phyloP scores from a whole-genome alignment of 2,329 filamentous ascomycete species.

The Alternaria burnsii region DNA sequence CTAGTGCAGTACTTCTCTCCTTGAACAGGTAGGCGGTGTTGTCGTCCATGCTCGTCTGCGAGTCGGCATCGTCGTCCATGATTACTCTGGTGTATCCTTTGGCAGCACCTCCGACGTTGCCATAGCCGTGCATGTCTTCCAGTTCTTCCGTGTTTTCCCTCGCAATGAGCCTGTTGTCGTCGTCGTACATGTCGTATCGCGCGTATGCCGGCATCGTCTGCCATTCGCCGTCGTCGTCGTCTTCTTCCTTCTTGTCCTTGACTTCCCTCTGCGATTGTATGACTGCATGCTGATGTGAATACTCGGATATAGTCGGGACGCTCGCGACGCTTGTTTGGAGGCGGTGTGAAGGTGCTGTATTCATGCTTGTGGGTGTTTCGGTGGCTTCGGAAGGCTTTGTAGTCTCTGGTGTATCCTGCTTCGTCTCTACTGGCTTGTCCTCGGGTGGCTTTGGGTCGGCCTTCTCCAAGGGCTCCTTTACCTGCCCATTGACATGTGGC shows the following conservation, averaged over 20 bases:
- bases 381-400: constrained; percentile 5
- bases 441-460: constrained; percentile 17
- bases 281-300: constrained; percentile 85
- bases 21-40: constrained; percentile 97
- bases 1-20: constrained; percentile 68
- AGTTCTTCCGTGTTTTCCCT: constrained; percentile 75
- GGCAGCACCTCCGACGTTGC: constrained; percentile 83
- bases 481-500: constrained; percentile 24
- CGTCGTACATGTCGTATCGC: constrained; percentile 93
- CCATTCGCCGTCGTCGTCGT: constrained; percentile 80
- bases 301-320: constrained; percentile 70
- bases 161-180: constrained; percentile 87
- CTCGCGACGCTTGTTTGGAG: constrained; percentile 25
- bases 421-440: constrained; percentile 17
- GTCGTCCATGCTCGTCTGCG: constrained; percentile 94
- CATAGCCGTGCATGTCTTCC: constrained; percentile 76
- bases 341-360: constrained; percentile 12
- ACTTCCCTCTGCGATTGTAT: constrained; percentile 56
- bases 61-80: constrained; percentile 92
- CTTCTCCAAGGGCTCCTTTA: constrained; percentile 17
- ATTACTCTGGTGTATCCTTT: constrained; percentile 97
- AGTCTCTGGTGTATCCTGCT: not conserved
- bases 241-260: constrained; percentile 59
- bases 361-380: constrained; percentile 21
- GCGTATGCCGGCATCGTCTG: constrained; percentile 94